These are phyloP conservation scores for Pseudoneurospora amorphoporcata DNA, from an alignment of 495 filamentous ascomycete genomes.

Conservation along the genomic window DNA sequence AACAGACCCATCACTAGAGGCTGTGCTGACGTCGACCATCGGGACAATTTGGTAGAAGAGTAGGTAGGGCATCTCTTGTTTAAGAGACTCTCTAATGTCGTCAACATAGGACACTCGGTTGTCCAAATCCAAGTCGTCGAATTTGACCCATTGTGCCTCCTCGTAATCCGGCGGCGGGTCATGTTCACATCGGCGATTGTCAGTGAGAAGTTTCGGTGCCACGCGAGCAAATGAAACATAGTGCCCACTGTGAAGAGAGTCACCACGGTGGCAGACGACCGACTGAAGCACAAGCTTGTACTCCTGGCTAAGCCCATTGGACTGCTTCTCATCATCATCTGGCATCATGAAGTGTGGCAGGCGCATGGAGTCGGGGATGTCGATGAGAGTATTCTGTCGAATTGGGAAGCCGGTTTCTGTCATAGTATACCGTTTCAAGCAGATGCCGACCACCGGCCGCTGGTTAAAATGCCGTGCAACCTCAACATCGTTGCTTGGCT, in stretches of 20 bases:
- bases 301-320: slow-evolving; percentile 42
- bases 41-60: slow-evolving; percentile 92
- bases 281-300: slow-evolving; percentile 89
- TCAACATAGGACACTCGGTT: slow-evolving; percentile 63
- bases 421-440: slow-evolving; percentile 82
- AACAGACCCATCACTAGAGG: slow-evolving; percentile 42
- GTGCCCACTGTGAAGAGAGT: slow-evolving; percentile 82
- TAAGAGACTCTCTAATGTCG: slow-evolving; percentile 60
- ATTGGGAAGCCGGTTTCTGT: slow-evolving; percentile 53
- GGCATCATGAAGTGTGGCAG: slow-evolving; percentile 85
- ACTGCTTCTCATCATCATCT: slow-evolving; percentile 56
- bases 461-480: slow-evolving; percentile 40
- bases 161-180: slow-evolving; percentile 44
- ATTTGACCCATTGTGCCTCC: slow-evolving; percentile 71
- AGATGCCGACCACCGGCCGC: slow-evolving; percentile 81
- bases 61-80: slow-evolving; percentile 84
- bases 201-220: slow-evolving; percentile 42
- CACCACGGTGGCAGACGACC: slow-evolving; percentile 81
- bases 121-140: slow-evolving; percentile 65
- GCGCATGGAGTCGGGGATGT: slow-evolving; percentile 83
- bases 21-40: slow-evolving; percentile 56
- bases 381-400: slow-evolving; percentile 68
- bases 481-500: slow-evolving; percentile 35
- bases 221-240: slow-evolving; percentile 78
- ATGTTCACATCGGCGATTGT: slow-evolving; percentile 41